Percentiles rank a stretch among this genome's conserved stretches.
These are phyloP conservation scores for Coleophoma eucalyptorum DNA, from an alignment of 2,329 filamentous ascomycete species.

Conservation along the genomic window DNA sequence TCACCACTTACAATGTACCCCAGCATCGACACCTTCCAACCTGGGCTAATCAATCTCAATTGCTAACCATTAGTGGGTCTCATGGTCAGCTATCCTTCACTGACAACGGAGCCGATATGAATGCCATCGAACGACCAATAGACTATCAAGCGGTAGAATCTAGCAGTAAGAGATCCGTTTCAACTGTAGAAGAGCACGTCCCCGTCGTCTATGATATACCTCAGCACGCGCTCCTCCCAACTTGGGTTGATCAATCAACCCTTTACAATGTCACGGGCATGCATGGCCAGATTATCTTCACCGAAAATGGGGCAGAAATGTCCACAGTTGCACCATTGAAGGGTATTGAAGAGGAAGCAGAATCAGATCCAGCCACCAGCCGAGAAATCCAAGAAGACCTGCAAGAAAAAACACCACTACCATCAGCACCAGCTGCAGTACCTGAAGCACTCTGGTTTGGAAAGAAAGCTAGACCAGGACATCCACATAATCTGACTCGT, in stretches of 20 bases:
- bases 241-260: background rate
- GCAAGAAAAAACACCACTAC: too few species aligned
- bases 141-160: too few species aligned
- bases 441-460: background rate
- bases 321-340: background rate
- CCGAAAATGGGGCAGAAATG: background rate
- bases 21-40: conserved; percentile 2
- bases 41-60: background rate
- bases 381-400: background rate
- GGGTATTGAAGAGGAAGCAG: background rate
- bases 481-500: background rate
- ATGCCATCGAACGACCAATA: background rate
- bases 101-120: background rate
- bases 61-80: background rate
- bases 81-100: background rate
- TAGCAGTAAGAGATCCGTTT: too few species aligned
- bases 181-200: too few species aligned
- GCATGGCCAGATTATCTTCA: background rate
- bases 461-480: background rate
- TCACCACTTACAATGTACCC: background rate
- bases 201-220: background rate
- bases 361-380: background rate
- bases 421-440: background rate
- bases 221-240: background rate
- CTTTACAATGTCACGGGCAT: background rate